These are phyloP conservation scores for Vanrija sp. DNA, from an alignment of 1,284 basidiomycete species.

Conservation along the genomic window DNA sequence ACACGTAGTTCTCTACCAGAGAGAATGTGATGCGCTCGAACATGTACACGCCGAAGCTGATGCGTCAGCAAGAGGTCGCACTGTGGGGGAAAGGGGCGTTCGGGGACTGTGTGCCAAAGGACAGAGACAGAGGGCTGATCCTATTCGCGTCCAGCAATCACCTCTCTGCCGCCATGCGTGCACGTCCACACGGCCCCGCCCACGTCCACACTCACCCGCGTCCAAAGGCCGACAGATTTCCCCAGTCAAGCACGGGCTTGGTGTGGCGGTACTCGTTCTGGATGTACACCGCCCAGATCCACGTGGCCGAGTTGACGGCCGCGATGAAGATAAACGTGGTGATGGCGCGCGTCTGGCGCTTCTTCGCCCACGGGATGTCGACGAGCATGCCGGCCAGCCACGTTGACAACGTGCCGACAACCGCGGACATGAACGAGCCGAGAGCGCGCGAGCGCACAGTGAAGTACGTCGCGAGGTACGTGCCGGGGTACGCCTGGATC, in stretches of 20 bases:
- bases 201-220: conserved; percentile 1
- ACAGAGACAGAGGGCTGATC: too few relatives aligned
- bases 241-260: conserved; percentile 10
- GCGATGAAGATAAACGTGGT: conserved; percentile 1
- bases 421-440: conserved; percentile 14
- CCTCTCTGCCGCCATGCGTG: too few relatives aligned
- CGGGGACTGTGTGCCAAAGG: too few relatives aligned
- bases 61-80: too few relatives aligned
- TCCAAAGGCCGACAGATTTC: conserved; percentile 2
- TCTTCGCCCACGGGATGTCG: conserved; percentile 4
- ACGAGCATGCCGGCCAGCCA: conserved; percentile 9
- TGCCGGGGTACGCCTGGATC: conserved; percentile 23
- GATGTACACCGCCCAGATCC: conserved; percentile 10
- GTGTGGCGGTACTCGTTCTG: conserved; percentile 12
- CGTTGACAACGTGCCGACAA: conserved; percentile 2
- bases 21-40: conserved; percentile 7
- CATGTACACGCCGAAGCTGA: conserved; percentile 9
- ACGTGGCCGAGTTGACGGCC: conserved; percentile 3
- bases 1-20: conserved; percentile 10
- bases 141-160: too few relatives aligned
- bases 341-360: conserved; percentile 4
- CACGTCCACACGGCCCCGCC: too few relatives aligned
- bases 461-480: conserved; percentile 32
- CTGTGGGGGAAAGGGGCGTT: too few relatives aligned
- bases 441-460: conserved; percentile 32